Percentiles rank a stretch among this genome's conserved stretches.
Evolutionary conservation across 441 rosid genomes (phyloP).

Genomic region (Adansonia grandidieri): DNA sequence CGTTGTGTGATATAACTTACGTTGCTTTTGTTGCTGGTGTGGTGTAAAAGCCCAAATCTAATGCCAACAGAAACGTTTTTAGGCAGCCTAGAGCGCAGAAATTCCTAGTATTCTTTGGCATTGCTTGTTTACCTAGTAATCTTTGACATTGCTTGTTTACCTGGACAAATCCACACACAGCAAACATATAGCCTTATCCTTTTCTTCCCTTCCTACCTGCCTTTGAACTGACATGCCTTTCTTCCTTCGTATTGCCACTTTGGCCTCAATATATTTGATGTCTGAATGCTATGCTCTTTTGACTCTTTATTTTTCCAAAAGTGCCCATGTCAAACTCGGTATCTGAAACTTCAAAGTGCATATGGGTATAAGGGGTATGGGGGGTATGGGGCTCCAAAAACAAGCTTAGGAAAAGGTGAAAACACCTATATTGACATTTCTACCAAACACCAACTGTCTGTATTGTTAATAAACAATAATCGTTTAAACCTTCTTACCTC

Average conservation of each 20-base stretch:
- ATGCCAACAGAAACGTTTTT: neutral
- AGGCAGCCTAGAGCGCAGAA: constrained; percentile 6
- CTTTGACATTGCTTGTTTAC: constrained; percentile 2
- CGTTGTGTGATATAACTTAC: neutral
- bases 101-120: neutral
- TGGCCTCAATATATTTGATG: neutral
- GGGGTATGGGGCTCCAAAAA: neutral
- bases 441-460: neutral
- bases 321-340: neutral
- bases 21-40: neutral
- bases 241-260: neutral
- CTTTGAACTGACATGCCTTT: neutral
- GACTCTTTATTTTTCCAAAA: neutral
- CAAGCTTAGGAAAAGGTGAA: neutral
- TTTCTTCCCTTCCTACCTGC: neutral
- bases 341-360: neutral
- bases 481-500: neutral
- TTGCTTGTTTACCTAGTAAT: neutral
- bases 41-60: neutral
- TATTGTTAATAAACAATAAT: neutral
- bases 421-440: neutral
- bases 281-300: neutral
- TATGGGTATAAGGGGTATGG: neutral
- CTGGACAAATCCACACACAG: neutral
- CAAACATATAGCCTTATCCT: neutral